Evolutionary conservation across 1,284 basidiomycete genomes (phyloP).

Genomic region (Ganoderma lucidum): DNA sequence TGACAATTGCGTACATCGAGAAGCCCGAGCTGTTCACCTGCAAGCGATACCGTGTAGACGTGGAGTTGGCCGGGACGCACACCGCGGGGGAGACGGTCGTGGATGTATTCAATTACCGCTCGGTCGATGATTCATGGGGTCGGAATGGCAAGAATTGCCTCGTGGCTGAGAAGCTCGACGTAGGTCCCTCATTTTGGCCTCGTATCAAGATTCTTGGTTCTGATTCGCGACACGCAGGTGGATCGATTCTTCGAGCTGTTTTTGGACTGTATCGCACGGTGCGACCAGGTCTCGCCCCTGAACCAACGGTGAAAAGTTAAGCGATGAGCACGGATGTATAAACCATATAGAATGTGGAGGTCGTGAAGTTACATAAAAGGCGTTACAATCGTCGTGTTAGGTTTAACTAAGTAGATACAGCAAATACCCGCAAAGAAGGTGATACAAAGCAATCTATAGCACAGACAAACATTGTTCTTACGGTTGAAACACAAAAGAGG

Average conservation of each 20-base stretch:
- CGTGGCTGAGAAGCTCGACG: constrained; percentile 61
- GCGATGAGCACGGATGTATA: background rate
- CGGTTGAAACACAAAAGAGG: background rate
- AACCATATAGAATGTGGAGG: constrained; percentile 1
- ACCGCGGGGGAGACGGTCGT: constrained; percentile 80
- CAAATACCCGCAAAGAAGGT: constrained; percentile 3
- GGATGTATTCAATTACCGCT: constrained; percentile 71
- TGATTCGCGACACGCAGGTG: constrained; percentile 51
- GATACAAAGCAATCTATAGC: constrained; percentile 14
- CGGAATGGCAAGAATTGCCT: constrained; percentile 71
- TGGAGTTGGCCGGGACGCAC: constrained; percentile 71
- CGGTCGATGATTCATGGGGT: constrained; percentile 71
- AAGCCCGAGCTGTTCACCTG: constrained; percentile 67
- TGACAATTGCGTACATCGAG: constrained; percentile 79
- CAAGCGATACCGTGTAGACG: constrained; percentile 75
- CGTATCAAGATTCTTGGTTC: background rate
- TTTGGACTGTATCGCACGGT: constrained; percentile 62
- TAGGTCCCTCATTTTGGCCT: constrained; percentile 43
- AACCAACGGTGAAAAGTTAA: constrained; percentile 39
- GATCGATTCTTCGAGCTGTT: constrained; percentile 71
- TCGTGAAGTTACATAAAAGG: constrained; percentile 14
- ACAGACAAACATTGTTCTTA: constrained; percentile 12
- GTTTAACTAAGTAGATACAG: constrained; percentile 26
- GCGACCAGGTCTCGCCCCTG: constrained; percentile 66
- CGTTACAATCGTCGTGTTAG: constrained; percentile 27